Evolutionary conservation across 768 basidiomycete genomes (phyloP).

Genomic region (Crepidotus variabilis): DNA sequence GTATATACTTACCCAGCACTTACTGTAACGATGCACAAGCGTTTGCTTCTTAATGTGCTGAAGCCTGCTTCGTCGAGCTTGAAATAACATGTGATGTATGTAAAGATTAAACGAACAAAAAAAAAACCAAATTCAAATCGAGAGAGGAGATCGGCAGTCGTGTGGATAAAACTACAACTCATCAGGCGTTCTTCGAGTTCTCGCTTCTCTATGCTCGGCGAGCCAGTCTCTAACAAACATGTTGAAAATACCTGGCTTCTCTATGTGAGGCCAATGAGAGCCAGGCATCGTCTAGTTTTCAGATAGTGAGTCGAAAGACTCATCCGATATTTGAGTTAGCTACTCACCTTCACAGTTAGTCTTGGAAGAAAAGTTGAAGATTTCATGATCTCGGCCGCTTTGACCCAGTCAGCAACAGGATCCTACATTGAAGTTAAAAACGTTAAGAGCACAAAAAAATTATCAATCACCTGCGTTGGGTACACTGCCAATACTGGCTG

Average conservation of each 20-base stretch:
- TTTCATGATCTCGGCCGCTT: conserved; percentile 27
- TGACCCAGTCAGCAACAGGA: conserved; percentile 43
- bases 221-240: conserved; percentile 51
- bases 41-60: too few relatives aligned
- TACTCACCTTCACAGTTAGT: conserved; percentile 33
- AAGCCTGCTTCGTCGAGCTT: too few relatives aligned
- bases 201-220: not conserved
- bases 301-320: not conserved
- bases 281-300: conserved; percentile 44
- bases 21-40: too few relatives aligned
- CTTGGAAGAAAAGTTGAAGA: conserved; percentile 35
- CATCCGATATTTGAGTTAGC: not conserved
- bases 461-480: conserved; percentile 29
- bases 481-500: conserved; percentile 42
- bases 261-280: conserved; percentile 69
- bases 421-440: conserved; percentile 28
- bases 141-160: too few relatives aligned
- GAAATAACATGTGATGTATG: too few relatives aligned
- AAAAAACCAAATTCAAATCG: too few relatives aligned
- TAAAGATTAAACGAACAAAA: too few relatives aligned
- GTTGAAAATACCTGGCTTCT: conserved; percentile 53
- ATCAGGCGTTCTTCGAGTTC: not conserved
- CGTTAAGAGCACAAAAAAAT: not conserved
- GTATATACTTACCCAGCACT: too few relatives aligned
- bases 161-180: not conserved